Conservation (phyloP, 2,329 filamentous ascomycete species). For the Aspergillus pseudoterreus region DNA sequence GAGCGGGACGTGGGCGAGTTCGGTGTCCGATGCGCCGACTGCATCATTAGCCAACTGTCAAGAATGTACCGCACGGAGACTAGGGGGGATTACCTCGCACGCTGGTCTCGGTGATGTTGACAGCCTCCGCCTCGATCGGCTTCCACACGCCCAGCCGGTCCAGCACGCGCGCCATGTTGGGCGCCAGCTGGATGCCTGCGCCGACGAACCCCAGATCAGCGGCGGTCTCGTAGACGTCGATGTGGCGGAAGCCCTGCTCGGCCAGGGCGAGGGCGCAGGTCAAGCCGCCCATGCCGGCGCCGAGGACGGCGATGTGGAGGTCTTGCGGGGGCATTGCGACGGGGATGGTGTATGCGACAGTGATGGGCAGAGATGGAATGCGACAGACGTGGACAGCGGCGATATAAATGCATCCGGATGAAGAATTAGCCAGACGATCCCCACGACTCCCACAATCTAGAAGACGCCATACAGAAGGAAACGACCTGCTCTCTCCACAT, state of each 20-base stretch:
- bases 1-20: slow-evolving; percentile 69
- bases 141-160: slow-evolving; percentile 70
- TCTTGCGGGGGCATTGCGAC: slow-evolving; percentile 29
- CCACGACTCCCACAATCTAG: not conserved
- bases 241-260: slow-evolving; percentile 69
- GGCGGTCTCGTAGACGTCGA: slow-evolving; percentile 71
- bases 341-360: not conserved
- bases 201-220: slow-evolving; percentile 75
- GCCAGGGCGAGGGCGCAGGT: slow-evolving; percentile 69
- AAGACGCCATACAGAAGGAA: no score
- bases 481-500: slow-evolving; percentile 4
- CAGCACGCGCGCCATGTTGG: slow-evolving; percentile 75
- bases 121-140: slow-evolving; percentile 66
- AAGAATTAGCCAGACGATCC: slow-evolving; percentile 10
- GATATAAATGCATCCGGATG: not conserved
- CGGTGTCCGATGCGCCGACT: slow-evolving; percentile 63
- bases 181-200: slow-evolving; percentile 78
- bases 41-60: slow-evolving; percentile 25
- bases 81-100: slow-evolving; percentile 54
- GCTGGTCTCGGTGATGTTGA: slow-evolving; percentile 66
- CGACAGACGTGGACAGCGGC: no score
- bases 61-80: no score
- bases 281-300: slow-evolving; percentile 72
- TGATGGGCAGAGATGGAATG: not conserved
- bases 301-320: slow-evolving; percentile 44